Percentiles rank a stretch among this genome's conserved stretches.
These are phyloP conservation scores for Phialocephala sp. DNA, from an alignment of 2,329 filamentous ascomycete species.

Conservation along the genomic window DNA sequence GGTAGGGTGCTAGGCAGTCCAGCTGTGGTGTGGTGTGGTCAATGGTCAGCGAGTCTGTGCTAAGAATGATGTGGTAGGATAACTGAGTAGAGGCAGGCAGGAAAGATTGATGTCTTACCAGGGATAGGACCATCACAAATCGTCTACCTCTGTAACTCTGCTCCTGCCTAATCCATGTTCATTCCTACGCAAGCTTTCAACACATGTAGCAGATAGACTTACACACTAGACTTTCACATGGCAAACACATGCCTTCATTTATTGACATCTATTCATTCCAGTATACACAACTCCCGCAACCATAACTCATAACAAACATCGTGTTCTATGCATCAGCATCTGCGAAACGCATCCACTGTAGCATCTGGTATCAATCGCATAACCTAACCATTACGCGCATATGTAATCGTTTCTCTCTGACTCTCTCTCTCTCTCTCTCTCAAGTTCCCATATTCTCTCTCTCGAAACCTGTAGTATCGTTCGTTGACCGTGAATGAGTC, in stretches of 20 bases:
- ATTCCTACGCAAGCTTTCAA: not conserved
- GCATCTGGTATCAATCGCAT: not conserved
- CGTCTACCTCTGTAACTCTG: too few relatives aligned
- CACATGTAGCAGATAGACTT: too few relatives aligned
- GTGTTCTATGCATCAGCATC: not conserved
- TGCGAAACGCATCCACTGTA: not conserved
- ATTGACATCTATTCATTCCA: conserved; percentile 2
- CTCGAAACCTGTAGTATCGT: not conserved
- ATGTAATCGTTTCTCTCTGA: not conserved
- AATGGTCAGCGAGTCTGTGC: too few relatives aligned
- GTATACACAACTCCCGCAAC: not conserved
- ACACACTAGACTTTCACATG: not conserved
- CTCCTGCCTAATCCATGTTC: not conserved
- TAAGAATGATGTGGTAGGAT: too few relatives aligned
- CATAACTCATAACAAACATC: conserved; percentile 3
- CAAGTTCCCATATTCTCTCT: too few relatives aligned
- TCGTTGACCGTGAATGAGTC: not conserved
- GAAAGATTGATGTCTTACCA: too few relatives aligned
- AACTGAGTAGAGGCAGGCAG: too few relatives aligned
- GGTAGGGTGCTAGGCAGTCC: too few relatives aligned
- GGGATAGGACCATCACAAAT: too few relatives aligned
- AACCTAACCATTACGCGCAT: not conserved
- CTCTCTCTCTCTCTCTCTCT: not conserved
- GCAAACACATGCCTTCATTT: not conserved
- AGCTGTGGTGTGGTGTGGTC: too few relatives aligned